Evolutionary conservation across 1,284 basidiomycete genomes (phyloP).

Genomic region (Agaricales sp.): DNA sequence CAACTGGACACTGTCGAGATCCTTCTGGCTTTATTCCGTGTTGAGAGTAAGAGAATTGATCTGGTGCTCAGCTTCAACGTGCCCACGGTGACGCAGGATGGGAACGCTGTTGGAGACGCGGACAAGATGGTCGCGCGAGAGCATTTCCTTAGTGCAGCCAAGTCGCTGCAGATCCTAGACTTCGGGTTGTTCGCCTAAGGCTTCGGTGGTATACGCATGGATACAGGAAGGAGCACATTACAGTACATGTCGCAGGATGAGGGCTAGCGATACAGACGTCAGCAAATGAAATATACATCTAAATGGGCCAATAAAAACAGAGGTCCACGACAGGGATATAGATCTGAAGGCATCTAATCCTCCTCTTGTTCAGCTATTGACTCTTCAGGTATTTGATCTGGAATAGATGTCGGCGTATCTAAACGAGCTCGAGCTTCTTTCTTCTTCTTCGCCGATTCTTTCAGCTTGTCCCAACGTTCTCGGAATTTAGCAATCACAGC

Average conservation of each 20-base stretch:
- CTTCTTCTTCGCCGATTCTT: constrained; percentile 77
- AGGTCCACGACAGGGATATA: no score
- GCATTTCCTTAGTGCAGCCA: constrained; percentile 49
- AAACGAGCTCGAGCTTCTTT: constrained; percentile 71
- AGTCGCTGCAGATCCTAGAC: constrained; percentile 60
- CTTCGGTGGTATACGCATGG: constrained; percentile 3
- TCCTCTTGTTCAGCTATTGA: constrained; percentile 61
- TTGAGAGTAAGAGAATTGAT: constrained; percentile 63
- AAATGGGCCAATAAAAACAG: no score
- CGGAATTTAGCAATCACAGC: constrained; percentile 76
- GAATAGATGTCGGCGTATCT: constrained; percentile 35
- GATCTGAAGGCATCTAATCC: constrained; percentile 25
- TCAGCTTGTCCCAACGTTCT: constrained; percentile 82
- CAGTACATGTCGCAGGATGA: no score
- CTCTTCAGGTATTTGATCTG: constrained; percentile 66
- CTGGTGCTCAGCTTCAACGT: constrained; percentile 78
- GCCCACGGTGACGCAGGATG: constrained; percentile 39
- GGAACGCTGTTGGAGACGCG: constrained; percentile 29
- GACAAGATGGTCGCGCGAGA: constrained; percentile 26
- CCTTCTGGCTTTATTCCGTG: constrained; percentile 70
- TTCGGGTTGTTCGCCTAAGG: constrained; percentile 63
- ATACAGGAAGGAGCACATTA: no score
- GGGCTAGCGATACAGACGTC: constrained; percentile 3
- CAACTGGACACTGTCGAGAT: constrained; percentile 62
- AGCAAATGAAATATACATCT: no score